phyloP scores from a whole-genome alignment of 2,329 filamentous ascomycete genomes.

The Claviceps sp. region DNA sequence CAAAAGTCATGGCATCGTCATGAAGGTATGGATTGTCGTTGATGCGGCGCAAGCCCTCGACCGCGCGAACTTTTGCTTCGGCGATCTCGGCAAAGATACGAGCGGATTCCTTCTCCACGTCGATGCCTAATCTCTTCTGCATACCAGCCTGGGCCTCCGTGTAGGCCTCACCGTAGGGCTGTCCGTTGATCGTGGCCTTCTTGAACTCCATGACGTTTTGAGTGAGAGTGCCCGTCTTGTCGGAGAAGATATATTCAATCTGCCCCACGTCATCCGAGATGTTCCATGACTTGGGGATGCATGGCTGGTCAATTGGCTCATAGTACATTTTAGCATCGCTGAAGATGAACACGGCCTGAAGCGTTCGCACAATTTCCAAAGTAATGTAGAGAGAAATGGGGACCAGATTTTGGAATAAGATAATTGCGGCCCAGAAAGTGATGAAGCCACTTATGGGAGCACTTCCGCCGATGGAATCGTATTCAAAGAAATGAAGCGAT shows the following conservation, averaged over 20 bases:
- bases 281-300: conserved; percentile 96
- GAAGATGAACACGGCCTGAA: conserved; percentile 95
- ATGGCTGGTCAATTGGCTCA: conserved; percentile 83
- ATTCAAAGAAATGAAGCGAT: conserved; percentile 73
- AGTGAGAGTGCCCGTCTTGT: conserved; percentile 92
- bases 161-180: conserved; percentile 92
- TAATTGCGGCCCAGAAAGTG: conserved; percentile 90
- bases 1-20: conserved; percentile 81
- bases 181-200: conserved; percentile 92
- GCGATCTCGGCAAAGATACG: conserved; percentile 67
- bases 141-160: conserved; percentile 94
- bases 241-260: conserved; percentile 98
- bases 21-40: conserved; percentile 85
- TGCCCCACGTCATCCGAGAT: conserved; percentile 96
- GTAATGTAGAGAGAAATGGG: conserved; percentile 97
- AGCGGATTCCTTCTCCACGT: conserved; percentile 68
- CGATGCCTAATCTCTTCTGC: conserved; percentile 79
- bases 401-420: conserved; percentile 96
- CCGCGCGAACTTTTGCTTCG: conserved; percentile 57
- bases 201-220: conserved; percentile 99
- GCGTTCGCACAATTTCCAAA: conserved; percentile 83
- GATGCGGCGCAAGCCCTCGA: conserved; percentile 58
- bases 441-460: conserved; percentile 79
- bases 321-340: conserved; percentile 97
- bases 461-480: conserved; percentile 62